These are phyloP conservation scores for Phytophthora palmivora DNA, from an alignment of 352 stramenopile genomes.

Conservation along the genomic window DNA sequence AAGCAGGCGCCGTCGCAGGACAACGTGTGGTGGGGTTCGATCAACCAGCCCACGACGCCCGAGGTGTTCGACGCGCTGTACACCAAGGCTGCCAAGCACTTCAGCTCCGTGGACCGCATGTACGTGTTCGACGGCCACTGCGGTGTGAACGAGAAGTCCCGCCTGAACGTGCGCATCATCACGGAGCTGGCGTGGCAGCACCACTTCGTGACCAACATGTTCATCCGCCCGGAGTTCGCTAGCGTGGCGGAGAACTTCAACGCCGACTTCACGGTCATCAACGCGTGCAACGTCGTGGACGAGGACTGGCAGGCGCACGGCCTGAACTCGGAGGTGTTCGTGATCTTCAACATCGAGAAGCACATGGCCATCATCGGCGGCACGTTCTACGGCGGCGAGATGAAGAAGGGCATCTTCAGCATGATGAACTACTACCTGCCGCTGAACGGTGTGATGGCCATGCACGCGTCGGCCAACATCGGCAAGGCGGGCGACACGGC, in stretches of 20 bases:
- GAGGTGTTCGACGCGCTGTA: conserved; percentile 97
- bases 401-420: conserved; percentile 99
- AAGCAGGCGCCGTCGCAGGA: conserved; percentile 92
- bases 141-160: conserved; percentile 92
- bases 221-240: conserved; percentile 87
- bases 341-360: conserved; percentile 98
- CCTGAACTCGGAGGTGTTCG: conserved; percentile 96
- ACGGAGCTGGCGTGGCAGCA: conserved; percentile 98
- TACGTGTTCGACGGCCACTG: conserved; percentile 98
- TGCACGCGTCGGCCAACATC: conserved; percentile 99
- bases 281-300: conserved; percentile 96
- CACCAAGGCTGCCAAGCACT: conserved; percentile 93
- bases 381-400: conserved; percentile 98
- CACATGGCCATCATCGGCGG: conserved; percentile 95
- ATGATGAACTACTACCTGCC: conserved; percentile 99
- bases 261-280: conserved; percentile 98
- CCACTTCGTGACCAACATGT: conserved; percentile 98
- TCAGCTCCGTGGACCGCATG: conserved; percentile 92
- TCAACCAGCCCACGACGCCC: conserved; percentile 95
- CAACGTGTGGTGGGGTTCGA: conserved; percentile 97
- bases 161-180: conserved; percentile 97
- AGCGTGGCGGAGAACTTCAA: conserved; percentile 93
- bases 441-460: conserved; percentile 95
- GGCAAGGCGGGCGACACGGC: conserved; percentile 95
- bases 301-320: conserved; percentile 94